These are phyloP conservation scores for Agaricales sp. DNA, from an alignment of 1,284 basidiomycete genomes.

Conservation along the genomic window DNA sequence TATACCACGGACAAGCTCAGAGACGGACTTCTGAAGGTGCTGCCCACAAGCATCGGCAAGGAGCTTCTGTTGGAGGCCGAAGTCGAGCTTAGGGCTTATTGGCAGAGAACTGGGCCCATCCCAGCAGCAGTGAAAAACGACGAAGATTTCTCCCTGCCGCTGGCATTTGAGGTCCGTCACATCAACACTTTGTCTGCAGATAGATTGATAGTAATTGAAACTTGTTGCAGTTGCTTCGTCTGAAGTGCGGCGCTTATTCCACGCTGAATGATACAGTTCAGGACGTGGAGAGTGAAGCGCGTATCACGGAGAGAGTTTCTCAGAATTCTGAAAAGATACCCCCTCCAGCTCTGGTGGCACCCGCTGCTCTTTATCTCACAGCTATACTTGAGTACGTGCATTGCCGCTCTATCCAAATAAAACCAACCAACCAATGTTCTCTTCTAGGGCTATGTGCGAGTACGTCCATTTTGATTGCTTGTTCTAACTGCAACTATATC, in stretches of 20 bases:
- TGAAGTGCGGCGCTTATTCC: conserved; percentile 79
- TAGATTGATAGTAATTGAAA: not conserved
- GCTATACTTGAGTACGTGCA: conserved; percentile 82
- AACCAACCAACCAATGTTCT: not conserved
- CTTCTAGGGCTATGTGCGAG: conserved; percentile 71
- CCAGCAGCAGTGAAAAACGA: conserved; percentile 33
- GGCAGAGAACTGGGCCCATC: conserved; percentile 50
- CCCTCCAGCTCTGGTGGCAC: conserved; percentile 56
- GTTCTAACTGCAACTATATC: conserved; percentile 8
- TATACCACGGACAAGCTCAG: conserved; percentile 70
- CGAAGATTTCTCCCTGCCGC: conserved; percentile 53
- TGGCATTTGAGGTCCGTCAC: conserved; percentile 67
- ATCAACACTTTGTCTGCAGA: conserved; percentile 8
- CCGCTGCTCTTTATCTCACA: conserved; percentile 81
- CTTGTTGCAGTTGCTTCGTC: conserved; percentile 53
- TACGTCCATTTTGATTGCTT: conserved; percentile 29
- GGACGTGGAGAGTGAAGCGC: conserved; percentile 51
- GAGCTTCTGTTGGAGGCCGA: conserved; percentile 89
- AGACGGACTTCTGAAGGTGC: conserved; percentile 56
- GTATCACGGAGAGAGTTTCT: conserved; percentile 48
- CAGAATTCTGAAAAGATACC: conserved; percentile 28
- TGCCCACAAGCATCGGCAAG: conserved; percentile 76
- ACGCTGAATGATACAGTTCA: conserved; percentile 78
- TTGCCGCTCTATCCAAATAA: too few relatives aligned
- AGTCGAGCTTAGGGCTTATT: conserved; percentile 79